phyloP scores from a whole-genome alignment of 2,329 filamentous ascomycete genomes.

The Sporothrix luriei region DNA sequence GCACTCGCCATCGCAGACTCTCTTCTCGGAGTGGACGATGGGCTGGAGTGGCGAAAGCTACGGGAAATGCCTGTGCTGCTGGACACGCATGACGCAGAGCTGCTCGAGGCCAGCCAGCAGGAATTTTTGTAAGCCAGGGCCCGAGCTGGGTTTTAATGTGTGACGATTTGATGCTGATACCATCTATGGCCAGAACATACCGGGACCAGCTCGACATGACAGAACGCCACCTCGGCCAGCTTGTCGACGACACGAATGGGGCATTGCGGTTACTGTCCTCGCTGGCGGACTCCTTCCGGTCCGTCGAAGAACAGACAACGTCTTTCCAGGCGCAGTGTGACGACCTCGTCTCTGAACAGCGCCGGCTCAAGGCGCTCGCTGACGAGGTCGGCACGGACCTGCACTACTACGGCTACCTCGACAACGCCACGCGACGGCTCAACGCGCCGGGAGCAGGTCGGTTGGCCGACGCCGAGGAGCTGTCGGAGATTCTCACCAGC shows the following conservation, averaged over 20 bases:
- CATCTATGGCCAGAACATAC: constrained; percentile 50
- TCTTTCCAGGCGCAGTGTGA: constrained; percentile 92
- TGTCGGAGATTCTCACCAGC: constrained; percentile 83
- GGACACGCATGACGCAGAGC: constrained; percentile 65
- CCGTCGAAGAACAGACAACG: constrained; percentile 88
- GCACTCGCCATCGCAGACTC: constrained; percentile 50
- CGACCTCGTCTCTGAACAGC: constrained; percentile 79
- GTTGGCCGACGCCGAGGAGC: constrained; percentile 79
- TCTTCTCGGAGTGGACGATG: constrained; percentile 31
- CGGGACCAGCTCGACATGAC: constrained; percentile 79
- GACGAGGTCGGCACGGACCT: constrained; percentile 85
- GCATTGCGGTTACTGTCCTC: constrained; percentile 75
- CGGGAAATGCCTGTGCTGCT: constrained; percentile 43
- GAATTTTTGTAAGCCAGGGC: constrained; percentile 69
- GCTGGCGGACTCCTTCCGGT: constrained; percentile 81
- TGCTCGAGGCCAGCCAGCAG: constrained; percentile 81
- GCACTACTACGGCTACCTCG: constrained; percentile 93
- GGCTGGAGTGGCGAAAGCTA: constrained; percentile 32
- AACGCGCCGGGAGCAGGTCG: constrained; percentile 90
- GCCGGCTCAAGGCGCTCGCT: constrained; percentile 74
- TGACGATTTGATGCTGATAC: neutral
- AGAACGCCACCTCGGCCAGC: constrained; percentile 73
- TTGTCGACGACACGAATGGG: constrained; percentile 75
- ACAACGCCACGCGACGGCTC: constrained; percentile 83
- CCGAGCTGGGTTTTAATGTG: neutral